phyloP scores from a whole-genome alignment of 768 basidiomycete species.

The Hygrophorus pudorinus region DNA sequence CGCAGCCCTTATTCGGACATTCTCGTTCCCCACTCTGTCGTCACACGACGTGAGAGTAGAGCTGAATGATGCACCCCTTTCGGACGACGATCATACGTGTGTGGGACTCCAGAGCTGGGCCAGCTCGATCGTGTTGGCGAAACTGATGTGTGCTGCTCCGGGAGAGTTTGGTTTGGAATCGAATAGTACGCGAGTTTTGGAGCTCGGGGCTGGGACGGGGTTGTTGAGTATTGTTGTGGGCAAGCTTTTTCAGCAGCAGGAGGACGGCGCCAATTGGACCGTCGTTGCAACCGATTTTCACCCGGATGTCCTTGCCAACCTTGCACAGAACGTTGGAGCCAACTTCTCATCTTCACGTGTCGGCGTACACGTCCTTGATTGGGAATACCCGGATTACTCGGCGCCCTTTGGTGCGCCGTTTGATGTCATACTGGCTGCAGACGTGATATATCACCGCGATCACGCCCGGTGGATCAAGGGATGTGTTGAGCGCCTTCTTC shows the following conservation, averaged over 20 bases:
- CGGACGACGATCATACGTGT: constrained; percentile 59
- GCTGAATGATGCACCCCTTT: constrained; percentile 62
- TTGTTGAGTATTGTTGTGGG: constrained; percentile 64
- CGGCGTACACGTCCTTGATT: constrained; percentile 48
- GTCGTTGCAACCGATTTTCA: constrained; percentile 75
- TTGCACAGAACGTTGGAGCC: constrained; percentile 43
- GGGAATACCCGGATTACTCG: constrained; percentile 52
- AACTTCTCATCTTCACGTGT: constrained; percentile 32
- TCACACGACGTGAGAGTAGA: constrained; percentile 32
- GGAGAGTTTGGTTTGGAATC: constrained; percentile 24
- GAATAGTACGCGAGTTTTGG: constrained; percentile 40
- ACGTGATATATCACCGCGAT: constrained; percentile 64
- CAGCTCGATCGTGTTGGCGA: constrained; percentile 61
- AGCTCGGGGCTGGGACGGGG: constrained; percentile 83
- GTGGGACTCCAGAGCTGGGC: constrained; percentile 85
- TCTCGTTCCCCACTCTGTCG: constrained; percentile 29
- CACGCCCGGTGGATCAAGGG: constrained; percentile 62
- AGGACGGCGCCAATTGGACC: constrained; percentile 8
- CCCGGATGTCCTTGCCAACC: constrained; percentile 62
- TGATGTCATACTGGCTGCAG: constrained; percentile 68
- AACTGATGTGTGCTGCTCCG: constrained; percentile 45
- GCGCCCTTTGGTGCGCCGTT: constrained; percentile 20
- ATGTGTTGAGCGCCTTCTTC: constrained; percentile 46
- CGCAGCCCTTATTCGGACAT: constrained; percentile 38
- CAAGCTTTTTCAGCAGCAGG: constrained; percentile 25